Base-by-base conservation (phyloP, 1,139 yeast species). In the Blastobotrys arbuscula region DNA sequence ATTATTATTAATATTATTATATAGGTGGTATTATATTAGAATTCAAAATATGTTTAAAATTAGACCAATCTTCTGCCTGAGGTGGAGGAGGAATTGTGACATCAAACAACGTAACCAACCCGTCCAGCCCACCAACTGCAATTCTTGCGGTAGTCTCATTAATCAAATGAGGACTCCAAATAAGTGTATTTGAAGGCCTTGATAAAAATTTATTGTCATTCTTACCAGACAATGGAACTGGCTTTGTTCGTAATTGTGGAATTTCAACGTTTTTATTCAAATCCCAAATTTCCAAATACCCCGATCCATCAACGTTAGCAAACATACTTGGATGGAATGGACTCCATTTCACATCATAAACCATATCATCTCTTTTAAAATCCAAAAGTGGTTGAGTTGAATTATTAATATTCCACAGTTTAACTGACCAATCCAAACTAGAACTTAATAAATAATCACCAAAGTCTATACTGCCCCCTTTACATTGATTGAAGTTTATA, bases 281-380 rank as follows among this genome's bases (percentile, higher is more conserved):
- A 58, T 81, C 80, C 84, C 84, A 81, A 20, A 78, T 63, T 50
- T 78, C 78, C n/a, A 81, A 57, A 13, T 65, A 57, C 0, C 79
- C 71, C 1, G 70, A 64, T 2, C 76, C 70, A 4, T 79, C 81
- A 21, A 75, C 72, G 1, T 75, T 64, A 1, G 77, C 76, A 57
- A 81, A 77, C 44, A 79, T 75, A 9, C 68, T 64, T 0, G 70
- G 66, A 12, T 60, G 53, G 10, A 60, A 56, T 0, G 82, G 82
- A 39, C 75, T 63, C 65, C 75, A 69, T 4, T 67, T 62, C 1
- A 77, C 66, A 42, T 71, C 75, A 43, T 70, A 64, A 0, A 78
- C 72, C 13, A 73, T 65, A 42, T 75, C 73, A 9, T 68, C 65
- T 1, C 76, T 69, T 4, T 70, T 66, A 19, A 68, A 48, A 39